Percentiles rank a stretch among this genome's conserved stretches.
Conservation (phyloP, 140 eudicot genomes). For the Ambrosia hybrid region DNA sequence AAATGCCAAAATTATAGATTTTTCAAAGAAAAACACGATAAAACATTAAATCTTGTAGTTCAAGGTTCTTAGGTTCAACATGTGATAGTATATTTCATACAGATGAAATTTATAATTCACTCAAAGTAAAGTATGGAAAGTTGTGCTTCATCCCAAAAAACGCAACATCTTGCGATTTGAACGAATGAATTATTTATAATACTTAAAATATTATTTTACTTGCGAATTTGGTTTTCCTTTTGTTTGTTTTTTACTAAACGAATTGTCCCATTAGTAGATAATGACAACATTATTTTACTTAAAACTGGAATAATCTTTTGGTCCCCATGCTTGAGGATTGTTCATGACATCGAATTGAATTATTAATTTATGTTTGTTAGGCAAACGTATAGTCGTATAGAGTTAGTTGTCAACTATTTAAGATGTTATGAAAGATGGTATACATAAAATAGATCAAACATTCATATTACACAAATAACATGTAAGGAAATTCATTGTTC, state of each 20-base stretch:
- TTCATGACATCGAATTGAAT: not conserved
- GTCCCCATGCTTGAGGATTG: not conserved
- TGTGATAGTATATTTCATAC: not conserved
- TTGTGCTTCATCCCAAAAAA: not conserved
- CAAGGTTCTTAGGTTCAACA: not conserved
- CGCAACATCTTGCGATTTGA: not conserved
- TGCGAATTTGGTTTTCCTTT: not conserved
- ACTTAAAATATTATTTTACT: conserved; percentile 4
- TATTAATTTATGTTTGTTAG: not conserved
- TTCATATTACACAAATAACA: not conserved
- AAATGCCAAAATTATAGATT: not conserved
- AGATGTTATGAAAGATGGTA: no score
- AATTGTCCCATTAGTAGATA: conserved; percentile 1
- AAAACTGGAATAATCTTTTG: not conserved
- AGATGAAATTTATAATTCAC: not conserved
- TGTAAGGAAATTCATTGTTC: not conserved
- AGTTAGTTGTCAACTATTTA: not conserved
- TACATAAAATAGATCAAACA: no score
- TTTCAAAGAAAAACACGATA: not conserved
- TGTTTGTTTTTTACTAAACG: not conserved
- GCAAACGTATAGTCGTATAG: not conserved
- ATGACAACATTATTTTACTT: not conserved
- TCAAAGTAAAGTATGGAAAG: not conserved
- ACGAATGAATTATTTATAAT: not conserved
- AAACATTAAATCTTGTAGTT: not conserved